A percentile compares a stretch with the other conserved stretches of the same genome.
phyloP scores from a whole-genome alignment of 169 alveolate species.

The Eimeria brunetti region DNA sequence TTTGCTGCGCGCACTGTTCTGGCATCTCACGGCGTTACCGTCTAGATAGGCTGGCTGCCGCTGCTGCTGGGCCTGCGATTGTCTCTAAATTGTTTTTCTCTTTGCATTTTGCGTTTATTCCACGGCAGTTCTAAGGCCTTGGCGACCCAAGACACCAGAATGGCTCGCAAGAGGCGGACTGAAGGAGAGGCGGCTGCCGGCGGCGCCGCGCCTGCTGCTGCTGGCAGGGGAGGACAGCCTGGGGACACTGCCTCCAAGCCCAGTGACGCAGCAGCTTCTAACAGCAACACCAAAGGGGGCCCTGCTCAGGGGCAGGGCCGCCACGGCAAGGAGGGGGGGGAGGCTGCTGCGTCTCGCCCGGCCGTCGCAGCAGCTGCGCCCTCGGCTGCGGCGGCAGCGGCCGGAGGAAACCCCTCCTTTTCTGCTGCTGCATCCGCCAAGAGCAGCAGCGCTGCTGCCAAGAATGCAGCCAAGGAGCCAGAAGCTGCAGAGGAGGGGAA shows the following conservation, averaged over 20 bases:
- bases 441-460: neutral
- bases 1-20: conserved; percentile 68
- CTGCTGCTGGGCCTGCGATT: neutral
- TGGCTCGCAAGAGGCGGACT: conserved; percentile 81
- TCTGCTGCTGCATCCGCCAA: neutral
- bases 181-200: conserved; percentile 78
- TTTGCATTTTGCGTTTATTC: conserved; percentile 18
- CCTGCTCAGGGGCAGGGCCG: conserved; percentile 53
- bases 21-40: conserved; percentile 66
- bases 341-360: conserved; percentile 50
- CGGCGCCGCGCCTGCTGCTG: conserved; percentile 57
- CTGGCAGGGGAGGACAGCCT: neutral
- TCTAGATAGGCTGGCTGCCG: conserved; percentile 40
- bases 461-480: neutral
- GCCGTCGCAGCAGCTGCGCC: conserved; percentile 24
- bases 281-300: conserved; percentile 37
- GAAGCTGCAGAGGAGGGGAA: conserved; percentile 15
- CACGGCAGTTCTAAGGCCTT: conserved; percentile 33
- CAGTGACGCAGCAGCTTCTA: conserved; percentile 47
- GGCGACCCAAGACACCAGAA: conserved; percentile 59
- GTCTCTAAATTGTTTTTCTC: conserved; percentile 42
- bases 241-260: conserved; percentile 36
- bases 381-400: conserved; percentile 18
- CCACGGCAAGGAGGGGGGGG: conserved; percentile 46
- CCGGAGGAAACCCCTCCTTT: neutral